These are phyloP conservation scores for Calonectria henricotiae DNA, from an alignment of 2,329 filamentous ascomycete species.

Conservation along the genomic window DNA sequence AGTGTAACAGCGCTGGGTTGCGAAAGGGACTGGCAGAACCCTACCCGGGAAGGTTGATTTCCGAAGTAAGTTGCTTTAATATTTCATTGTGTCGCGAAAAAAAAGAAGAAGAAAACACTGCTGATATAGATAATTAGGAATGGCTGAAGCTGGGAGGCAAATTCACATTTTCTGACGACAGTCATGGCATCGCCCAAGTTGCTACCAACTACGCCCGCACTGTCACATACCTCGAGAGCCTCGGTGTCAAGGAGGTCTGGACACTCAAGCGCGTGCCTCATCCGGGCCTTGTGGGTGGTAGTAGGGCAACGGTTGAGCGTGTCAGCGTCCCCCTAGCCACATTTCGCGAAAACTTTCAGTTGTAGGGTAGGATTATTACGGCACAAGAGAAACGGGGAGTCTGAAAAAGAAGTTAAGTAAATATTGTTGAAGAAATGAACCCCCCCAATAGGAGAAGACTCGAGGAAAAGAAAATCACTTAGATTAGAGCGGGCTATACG, in stretches of 20 bases:
- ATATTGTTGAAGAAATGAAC: neutral
- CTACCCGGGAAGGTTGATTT: slow-evolving; percentile 87
- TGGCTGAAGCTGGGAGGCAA: slow-evolving; percentile 82
- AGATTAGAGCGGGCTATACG: too few species aligned
- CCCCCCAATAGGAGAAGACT: too few species aligned
- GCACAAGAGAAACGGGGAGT: slow-evolving; percentile 20
- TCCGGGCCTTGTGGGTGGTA: slow-evolving; percentile 51
- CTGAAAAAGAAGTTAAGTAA: slow-evolving; percentile 2
- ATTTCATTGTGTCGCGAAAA: neutral
- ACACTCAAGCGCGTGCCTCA: slow-evolving; percentile 63
- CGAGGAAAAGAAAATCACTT: too few species aligned
- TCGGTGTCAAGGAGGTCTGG: slow-evolving; percentile 78
- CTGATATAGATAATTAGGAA: slow-evolving; percentile 64
- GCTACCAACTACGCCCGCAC: slow-evolving; percentile 86
- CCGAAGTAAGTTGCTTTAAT: slow-evolving; percentile 71
- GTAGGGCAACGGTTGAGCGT: slow-evolving; percentile 61
- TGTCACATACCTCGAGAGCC: slow-evolving; percentile 78
- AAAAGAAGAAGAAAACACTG: neutral
- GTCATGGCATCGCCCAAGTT: slow-evolving; percentile 89
- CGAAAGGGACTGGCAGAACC: slow-evolving; percentile 93
- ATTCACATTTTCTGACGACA: slow-evolving; percentile 96
- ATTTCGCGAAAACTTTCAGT: slow-evolving; percentile 57
- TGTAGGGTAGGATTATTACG: neutral
- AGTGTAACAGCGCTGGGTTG: slow-evolving; percentile 90
- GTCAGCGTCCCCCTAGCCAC: slow-evolving; percentile 62